phyloP scores from a whole-genome alignment of 495 filamentous ascomycete genomes.

The Aspergillus sclerotioniger region DNA sequence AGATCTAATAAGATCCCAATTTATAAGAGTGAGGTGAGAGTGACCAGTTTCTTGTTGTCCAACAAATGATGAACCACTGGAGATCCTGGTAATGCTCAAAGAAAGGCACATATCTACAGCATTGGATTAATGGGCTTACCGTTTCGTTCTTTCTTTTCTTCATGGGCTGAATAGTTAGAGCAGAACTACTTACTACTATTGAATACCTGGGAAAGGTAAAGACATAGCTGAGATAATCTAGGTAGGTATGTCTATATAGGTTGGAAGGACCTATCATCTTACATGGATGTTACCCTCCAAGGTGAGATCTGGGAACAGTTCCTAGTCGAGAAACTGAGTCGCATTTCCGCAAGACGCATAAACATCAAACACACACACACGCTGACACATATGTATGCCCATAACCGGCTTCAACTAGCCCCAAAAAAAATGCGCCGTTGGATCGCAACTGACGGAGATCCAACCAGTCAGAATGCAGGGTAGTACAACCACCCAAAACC shows the following conservation, averaged over 20 bases:
- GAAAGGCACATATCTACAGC: not conserved
- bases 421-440: conserved; percentile 19
- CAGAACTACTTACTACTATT: not conserved
- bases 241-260: not conserved
- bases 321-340: conserved; percentile 23
- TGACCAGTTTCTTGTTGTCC: too few relatives aligned
- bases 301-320: conserved; percentile 26
- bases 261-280: not conserved
- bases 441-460: conserved; percentile 22
- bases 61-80: not conserved
- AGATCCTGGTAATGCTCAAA: not conserved
- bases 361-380: not conserved
- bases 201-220: not conserved
- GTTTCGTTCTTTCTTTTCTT: not conserved
- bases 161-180: not conserved
- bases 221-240: not conserved
- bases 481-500: conserved; percentile 16
- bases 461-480: conserved; percentile 16
- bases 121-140: not conserved
- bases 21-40: too few relatives aligned
- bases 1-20: not conserved
- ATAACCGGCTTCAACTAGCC: conserved; percentile 17
- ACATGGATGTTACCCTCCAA: conserved; percentile 8
- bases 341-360: conserved; percentile 19
- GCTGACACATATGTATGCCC: not conserved